Base-by-base conservation (phyloP, 768 basidiomycete species). In the Podaxis sp. region DNA sequence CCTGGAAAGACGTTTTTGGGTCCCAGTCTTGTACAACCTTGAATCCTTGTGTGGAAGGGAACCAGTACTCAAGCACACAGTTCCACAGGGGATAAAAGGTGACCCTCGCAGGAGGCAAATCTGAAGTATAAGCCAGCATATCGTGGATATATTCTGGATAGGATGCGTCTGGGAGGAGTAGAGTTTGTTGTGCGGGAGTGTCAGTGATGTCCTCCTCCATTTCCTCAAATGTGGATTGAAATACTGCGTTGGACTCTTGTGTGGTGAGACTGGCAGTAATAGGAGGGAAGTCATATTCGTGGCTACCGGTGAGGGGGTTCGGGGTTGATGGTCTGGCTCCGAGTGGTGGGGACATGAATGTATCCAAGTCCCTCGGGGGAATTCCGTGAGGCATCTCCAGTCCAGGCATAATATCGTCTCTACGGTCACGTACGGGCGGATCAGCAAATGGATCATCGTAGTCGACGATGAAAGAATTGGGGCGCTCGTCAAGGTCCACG, bases 91-190 rank as follows among this genome's bases (percentile, higher is more conserved):
- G 36, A 41, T 50, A 40, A 33, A 22, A 59, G 11, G 37, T 27
- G n/a, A 12, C 12, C 24, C 47, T 50, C 13, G 27, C 46, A 17
- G 46, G 46, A 12, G 43, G 57, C 11, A 19, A 17, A 40, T 59
- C 37, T 15, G 47, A 40, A 11, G 38, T n/a, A 36, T 27, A 59
- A 37, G 57, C 47, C 33, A 59, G 36, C 5, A 49, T 59, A 40
- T 59, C 47, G 11, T 38, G 46, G 22, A 59, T 59, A 27, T 37
- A 59, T 12, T 59, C 57, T 22, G 57, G 57, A 59, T 59, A 59
- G 7, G 33, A 29, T 27, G 55, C 25, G 17, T 56, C 55, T 3
- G 55, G 22, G 55, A 40, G 37, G 15, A 38, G 24, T 5, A 25
- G 40, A 17, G 38, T 41, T 27, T 27, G 37, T 27, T 56, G 38